Percentiles rank a stretch among this genome's conserved stretches.
Evolutionary conservation across 2,329 filamentous ascomycete species (phyloP).

Genomic region (Microdochium paspali): DNA sequence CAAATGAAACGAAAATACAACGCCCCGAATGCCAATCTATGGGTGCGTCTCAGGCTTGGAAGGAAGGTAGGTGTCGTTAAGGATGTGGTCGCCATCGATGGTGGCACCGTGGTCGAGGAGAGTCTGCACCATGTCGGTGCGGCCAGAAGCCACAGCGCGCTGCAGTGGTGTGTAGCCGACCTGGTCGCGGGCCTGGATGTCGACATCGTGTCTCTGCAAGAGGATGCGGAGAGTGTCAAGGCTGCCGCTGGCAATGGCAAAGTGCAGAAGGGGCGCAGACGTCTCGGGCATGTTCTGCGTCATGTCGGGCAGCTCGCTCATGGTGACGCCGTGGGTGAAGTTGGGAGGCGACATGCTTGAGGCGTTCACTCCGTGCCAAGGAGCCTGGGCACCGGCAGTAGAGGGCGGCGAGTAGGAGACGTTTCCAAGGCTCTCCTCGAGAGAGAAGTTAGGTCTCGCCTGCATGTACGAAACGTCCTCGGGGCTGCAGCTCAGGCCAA

Average conservation of each 20-base stretch:
- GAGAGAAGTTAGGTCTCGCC: background rate
- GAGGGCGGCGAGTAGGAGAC: background rate
- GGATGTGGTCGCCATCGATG: background rate
- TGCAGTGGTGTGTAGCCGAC: conserved; percentile 21
- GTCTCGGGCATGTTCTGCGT: conserved; percentile 12
- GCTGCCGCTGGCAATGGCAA: conserved; percentile 19
- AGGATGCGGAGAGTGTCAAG: conserved; percentile 17
- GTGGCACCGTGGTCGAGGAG: conserved; percentile 19
- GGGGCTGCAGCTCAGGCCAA: conserved; percentile 10
- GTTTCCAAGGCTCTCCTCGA: background rate
- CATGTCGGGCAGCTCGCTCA: background rate
- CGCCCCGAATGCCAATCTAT: background rate
- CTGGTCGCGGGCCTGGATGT: conserved; percentile 17
- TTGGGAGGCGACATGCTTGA: conserved; percentile 13
- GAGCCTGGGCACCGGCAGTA: background rate
- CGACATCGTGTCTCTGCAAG: conserved; percentile 17
- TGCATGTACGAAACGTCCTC: conserved; percentile 17
- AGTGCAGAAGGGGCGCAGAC: conserved; percentile 20
- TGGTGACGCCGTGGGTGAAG: background rate
- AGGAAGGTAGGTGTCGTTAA: background rate
- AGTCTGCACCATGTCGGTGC: conserved; percentile 20
- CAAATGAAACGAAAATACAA: too few species aligned
- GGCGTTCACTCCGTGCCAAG: conserved; percentile 8
- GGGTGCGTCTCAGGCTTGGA: background rate
- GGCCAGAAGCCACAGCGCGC: conserved; percentile 18